These are phyloP conservation scores for Fusarium poae DNA, from an alignment of 2,329 filamentous ascomycete species.

Conservation along the genomic window DNA sequence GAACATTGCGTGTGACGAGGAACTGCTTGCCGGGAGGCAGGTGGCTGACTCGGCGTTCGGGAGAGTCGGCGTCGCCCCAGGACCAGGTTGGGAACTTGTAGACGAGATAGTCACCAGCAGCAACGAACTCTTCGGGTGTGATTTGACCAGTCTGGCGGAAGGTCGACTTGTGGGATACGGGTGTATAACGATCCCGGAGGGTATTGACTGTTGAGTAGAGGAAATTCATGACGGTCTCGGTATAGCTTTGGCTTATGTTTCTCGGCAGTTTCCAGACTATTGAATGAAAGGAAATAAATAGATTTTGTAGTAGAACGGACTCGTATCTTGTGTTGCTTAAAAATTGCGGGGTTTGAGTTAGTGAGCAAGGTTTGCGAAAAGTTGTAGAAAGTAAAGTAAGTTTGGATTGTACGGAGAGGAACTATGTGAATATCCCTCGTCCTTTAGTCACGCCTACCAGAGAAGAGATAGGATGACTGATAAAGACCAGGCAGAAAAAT, in stretches of 20 bases:
- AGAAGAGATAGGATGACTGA: conserved; percentile 26
- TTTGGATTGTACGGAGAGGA: background rate
- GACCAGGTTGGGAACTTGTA: conserved; percentile 99
- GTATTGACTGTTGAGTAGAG: conserved; percentile 93
- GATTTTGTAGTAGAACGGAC: conserved; percentile 1
- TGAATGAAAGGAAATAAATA: conserved; percentile 1
- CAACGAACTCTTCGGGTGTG: conserved; percentile 95
- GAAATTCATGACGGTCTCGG: conserved; percentile 78
- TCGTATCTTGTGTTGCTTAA: conserved; percentile 1
- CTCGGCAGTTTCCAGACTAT: background rate
- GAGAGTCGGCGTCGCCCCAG: conserved; percentile 90
- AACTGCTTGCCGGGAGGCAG: conserved; percentile 94
- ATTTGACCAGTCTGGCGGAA: conserved; percentile 96
- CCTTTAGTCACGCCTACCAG: conserved; percentile 17
- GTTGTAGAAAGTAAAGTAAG: background rate
- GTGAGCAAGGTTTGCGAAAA: conserved; percentile 4
- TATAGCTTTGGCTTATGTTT: background rate
- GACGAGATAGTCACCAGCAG: conserved; percentile 95
- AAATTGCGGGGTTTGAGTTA: conserved; percentile 37
- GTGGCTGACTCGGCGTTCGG: conserved; percentile 81
- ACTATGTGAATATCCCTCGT: background rate
- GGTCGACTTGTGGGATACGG: conserved; percentile 89
- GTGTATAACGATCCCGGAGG: conserved; percentile 90
- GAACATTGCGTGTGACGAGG: conserved; percentile 92
- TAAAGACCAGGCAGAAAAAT: conserved; percentile 11